A percentile compares a stretch with the other conserved stretches of the same genome.
Evolutionary conservation across 2,329 filamentous ascomycete species (phyloP).

Genomic region (Lecanosticta acicola): DNA sequence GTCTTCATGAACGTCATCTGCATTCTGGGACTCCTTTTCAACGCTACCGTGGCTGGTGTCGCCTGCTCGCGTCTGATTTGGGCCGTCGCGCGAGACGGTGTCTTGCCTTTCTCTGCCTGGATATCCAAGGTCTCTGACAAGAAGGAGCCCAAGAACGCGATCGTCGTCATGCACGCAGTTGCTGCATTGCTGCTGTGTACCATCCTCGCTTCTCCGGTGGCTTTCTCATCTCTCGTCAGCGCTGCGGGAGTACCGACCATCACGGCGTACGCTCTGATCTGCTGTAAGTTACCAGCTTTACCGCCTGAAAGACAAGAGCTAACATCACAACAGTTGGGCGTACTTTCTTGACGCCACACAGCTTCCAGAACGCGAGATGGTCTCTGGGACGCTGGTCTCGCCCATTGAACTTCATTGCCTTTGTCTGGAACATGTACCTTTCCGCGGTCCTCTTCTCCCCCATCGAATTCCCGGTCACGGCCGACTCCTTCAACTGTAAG

Average conservation of each 20-base stretch:
- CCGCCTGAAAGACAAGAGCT: background rate
- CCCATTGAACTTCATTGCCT: constrained; percentile 33
- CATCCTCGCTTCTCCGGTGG: constrained; percentile 49
- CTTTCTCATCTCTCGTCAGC: constrained; percentile 36
- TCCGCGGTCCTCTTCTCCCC: constrained; percentile 37
- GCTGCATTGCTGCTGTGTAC: constrained; percentile 54
- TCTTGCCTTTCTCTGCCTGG: constrained; percentile 55
- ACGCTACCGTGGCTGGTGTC: constrained; percentile 55
- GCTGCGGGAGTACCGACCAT: constrained; percentile 39
- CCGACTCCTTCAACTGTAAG: constrained; percentile 32
- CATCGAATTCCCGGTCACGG: constrained; percentile 33
- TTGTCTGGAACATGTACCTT: constrained; percentile 38
- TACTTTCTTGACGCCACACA: constrained; percentile 34
- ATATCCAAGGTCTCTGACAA: constrained; percentile 49
- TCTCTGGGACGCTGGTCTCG: constrained; percentile 35
- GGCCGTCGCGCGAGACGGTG: constrained; percentile 57
- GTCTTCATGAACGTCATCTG: constrained; percentile 59
- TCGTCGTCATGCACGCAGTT: constrained; percentile 54
- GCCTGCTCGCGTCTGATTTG: constrained; percentile 58
- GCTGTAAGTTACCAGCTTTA: constrained; percentile 15
- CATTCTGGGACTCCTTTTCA: constrained; percentile 46
- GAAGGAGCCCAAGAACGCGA: constrained; percentile 56
- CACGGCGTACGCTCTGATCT: constrained; percentile 34
- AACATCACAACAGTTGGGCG: constrained; percentile 27
- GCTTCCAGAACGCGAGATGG: constrained; percentile 34